These are phyloP conservation scores for Nephelium lappaceum DNA, from an alignment of 345 rosid genomes.

Conservation along the genomic window DNA sequence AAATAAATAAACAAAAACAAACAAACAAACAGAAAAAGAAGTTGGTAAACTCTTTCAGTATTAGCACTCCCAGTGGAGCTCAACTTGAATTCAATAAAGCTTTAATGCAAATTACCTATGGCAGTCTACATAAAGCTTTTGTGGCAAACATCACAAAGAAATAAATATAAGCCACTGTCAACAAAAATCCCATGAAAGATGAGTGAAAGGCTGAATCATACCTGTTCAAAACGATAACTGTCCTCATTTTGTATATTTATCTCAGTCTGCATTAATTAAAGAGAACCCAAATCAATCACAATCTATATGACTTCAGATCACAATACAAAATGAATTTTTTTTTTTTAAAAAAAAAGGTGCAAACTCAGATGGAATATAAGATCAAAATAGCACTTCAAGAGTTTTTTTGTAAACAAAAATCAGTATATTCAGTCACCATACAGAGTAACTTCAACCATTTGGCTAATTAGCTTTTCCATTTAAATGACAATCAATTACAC, in stretches of 20 bases:
- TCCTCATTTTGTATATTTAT: slow-evolving; percentile 74
- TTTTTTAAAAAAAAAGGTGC: not conserved
- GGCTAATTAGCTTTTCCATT: not conserved
- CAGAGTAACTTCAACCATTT: not conserved
- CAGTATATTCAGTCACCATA: not conserved
- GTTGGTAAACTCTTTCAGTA: not conserved
- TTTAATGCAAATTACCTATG: not conserved
- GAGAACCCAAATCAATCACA: not conserved
- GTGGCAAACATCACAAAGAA: not conserved
- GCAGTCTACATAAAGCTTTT: not conserved
- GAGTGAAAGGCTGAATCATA: slow-evolving; percentile 24
- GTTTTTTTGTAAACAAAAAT: not conserved
- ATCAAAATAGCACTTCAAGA: not conserved
- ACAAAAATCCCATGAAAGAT: slow-evolving; percentile 1
- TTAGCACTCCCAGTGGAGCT: not conserved
- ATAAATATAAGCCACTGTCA: not conserved
- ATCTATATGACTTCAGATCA: not conserved
- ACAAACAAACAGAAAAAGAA: no score
- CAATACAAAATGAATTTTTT: not conserved
- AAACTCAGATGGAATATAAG: not conserved
- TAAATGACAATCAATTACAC: not conserved
- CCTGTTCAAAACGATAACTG: slow-evolving; percentile 90
- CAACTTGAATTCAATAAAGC: slow-evolving; percentile 6
- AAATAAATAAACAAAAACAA: no score
- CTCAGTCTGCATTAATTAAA: slow-evolving; percentile 69